These are phyloP conservation scores for Williopsis jadinii DNA, from an alignment of 1,139 yeast genomes.

Conservation along the genomic window DNA sequence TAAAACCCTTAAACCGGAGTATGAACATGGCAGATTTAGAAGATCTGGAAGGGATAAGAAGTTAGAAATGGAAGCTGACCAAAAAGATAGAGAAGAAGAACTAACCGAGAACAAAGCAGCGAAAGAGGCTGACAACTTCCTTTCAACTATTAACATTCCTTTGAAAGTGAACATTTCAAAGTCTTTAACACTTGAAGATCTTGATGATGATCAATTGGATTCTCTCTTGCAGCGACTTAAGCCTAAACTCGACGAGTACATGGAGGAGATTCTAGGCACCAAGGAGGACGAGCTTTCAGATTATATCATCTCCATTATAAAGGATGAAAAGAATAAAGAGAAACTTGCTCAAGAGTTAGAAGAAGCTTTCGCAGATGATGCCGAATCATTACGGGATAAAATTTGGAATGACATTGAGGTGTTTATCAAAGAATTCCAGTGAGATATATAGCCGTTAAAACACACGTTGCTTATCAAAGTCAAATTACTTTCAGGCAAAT, in stretches of 20 bases:
- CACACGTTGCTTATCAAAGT: too few relatives aligned
- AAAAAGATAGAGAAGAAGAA: conserved; percentile 21
- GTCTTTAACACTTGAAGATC: conserved; percentile 3
- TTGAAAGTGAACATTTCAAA: conserved; percentile 7
- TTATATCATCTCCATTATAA: conserved; percentile 34
- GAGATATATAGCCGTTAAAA: not conserved
- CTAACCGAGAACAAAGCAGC: conserved; percentile 20
- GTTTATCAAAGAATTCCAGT: conserved; percentile 1
- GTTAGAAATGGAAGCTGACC: conserved; percentile 17
- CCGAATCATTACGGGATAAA: conserved; percentile 36
- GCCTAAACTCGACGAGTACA: conserved; percentile 32
- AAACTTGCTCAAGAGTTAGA: conserved; percentile 37
- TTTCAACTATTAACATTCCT: conserved; percentile 18
- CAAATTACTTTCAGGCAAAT: conserved; percentile 8
- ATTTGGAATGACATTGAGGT: conserved; percentile 19
- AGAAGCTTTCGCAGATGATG: conserved; percentile 50
- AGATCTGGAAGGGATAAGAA: conserved; percentile 15
- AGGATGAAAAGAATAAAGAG: conserved; percentile 27
- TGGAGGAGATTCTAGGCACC: conserved; percentile 48
- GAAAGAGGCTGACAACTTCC: conserved; percentile 21
- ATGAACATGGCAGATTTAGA: conserved; percentile 13
- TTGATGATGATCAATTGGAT: conserved; percentile 14
- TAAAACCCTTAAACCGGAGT: conserved; percentile 13
- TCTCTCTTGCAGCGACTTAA: conserved; percentile 20
- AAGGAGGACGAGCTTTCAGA: conserved; percentile 42